Conservation (phyloP, 2,329 filamentous ascomycete species). For the Triangularia setosa region DNA sequence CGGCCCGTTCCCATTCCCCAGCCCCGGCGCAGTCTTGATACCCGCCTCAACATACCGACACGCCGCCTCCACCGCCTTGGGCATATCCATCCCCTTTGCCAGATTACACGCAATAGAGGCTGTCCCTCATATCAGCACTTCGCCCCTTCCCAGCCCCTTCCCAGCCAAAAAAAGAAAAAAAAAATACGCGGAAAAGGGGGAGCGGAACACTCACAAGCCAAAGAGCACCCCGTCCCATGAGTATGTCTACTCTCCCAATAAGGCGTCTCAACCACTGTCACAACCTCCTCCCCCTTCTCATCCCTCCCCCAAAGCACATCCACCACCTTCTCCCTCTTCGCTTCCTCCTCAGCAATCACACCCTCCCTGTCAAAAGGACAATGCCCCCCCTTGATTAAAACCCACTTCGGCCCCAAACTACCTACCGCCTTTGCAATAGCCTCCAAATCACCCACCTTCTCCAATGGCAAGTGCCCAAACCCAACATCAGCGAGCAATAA, state of each 20-base stretch:
- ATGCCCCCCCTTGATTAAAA: constrained; percentile 89
- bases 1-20: constrained; percentile 67
- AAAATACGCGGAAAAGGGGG: too few species aligned
- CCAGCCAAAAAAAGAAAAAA: too few species aligned
- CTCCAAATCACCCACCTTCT: constrained; percentile 63
- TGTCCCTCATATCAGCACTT: constrained; percentile 27
- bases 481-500: constrained; percentile 57
- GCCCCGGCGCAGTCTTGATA: constrained; percentile 59
- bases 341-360: constrained; percentile 52
- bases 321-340: constrained; percentile 61
- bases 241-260: constrained; percentile 76
- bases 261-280: constrained; percentile 59
- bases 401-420: constrained; percentile 68
- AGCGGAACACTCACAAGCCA: constrained; percentile 64
- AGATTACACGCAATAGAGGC: constrained; percentile 74
- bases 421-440: constrained; percentile 63
- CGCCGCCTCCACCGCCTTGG: constrained; percentile 60
- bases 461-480: constrained; percentile 38
- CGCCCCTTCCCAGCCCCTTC: not conserved
- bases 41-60: constrained; percentile 69
- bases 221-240: constrained; percentile 90
- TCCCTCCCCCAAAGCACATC: constrained; percentile 73
- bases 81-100: constrained; percentile 53
- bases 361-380: constrained; percentile 64
- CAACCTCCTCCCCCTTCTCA: constrained; percentile 28